Base-by-base conservation (phyloP, 176 grass and related monocot genomes). In the Saccharum spontaneum region DNA sequence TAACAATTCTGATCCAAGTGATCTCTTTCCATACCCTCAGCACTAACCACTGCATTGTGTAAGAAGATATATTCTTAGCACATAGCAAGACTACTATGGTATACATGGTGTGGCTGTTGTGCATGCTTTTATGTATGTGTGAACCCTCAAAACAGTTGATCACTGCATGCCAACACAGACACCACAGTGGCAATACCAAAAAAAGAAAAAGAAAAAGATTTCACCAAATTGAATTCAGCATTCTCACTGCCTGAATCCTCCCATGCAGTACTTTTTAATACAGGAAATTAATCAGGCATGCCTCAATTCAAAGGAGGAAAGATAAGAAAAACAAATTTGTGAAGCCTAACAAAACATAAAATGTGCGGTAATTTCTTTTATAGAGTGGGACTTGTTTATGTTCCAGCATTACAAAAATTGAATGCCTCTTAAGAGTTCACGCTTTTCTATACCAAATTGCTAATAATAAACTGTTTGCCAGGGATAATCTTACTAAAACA, bases 201-300 rank as follows among this genome's bases (percentile, higher is more conserved):
- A 75, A n/a, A 50, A 50, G 5, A 50, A 50, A 54, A 52, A 15
- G 10, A 14, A 20, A 50, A n/a, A 81, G 48, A 17, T 66, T 66
- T n/a, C 40, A 86, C 23, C 38, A 12, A 31, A 38, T 68, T 60
- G 23, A 86, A 81, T 68, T 54, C 71, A 49, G 36, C 67, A 72
- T 22, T 37, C 34, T 15, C 14, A 20, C 79, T 66, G 52, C 61
- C 43, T 39, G 24, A 39, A 57, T 65, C 38, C 44, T 45, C 65
- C n/a, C 15, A 28, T 37, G 50, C 49, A 81, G 24, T 28, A 61
- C 54, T 48, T 55, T 50, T 79, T 66, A 14, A 72, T 36, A 71
- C 36, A 82, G 61, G 33, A 65, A 73, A 50, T 16, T 66, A 17
- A 38, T 41, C 61, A 66, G 57, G 18, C 33, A 37, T 18, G 54